Conservation (phyloP, 2,329 filamentous ascomycete species). For the Epichloe sp. region DNA sequence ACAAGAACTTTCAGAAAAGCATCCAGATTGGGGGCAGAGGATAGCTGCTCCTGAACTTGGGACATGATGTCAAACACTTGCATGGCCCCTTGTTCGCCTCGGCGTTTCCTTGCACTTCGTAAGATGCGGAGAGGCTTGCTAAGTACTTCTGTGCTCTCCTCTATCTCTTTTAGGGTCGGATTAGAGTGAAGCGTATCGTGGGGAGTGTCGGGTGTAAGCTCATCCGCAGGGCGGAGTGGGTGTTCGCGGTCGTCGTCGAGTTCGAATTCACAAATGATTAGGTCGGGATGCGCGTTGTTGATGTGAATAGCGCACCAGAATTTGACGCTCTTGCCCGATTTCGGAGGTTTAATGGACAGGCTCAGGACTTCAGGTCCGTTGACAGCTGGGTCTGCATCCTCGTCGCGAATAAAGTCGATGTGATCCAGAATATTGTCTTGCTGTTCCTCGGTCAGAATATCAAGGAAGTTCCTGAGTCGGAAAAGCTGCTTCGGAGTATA, state of each 20-base stretch:
- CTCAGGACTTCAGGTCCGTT: slow-evolving; percentile 84
- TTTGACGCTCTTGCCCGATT: slow-evolving; percentile 43
- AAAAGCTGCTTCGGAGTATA: slow-evolving; percentile 69
- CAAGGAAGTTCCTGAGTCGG: slow-evolving; percentile 59
- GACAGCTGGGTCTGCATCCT: slow-evolving; percentile 58
- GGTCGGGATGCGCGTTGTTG: slow-evolving; percentile 50
- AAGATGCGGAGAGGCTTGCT: slow-evolving; percentile 70
- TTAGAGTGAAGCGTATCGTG: slow-evolving; percentile 62
- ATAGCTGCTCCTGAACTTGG: slow-evolving; percentile 78
- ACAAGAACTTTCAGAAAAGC: slow-evolving; percentile 68
- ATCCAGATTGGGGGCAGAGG: slow-evolving; percentile 56
- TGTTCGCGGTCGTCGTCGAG: slow-evolving; percentile 61
- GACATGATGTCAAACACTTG: slow-evolving; percentile 87
- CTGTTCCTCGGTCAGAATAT: slow-evolving; percentile 74
- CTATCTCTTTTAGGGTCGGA: slow-evolving; percentile 60
- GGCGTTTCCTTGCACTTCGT: slow-evolving; percentile 59
- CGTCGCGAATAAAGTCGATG: slow-evolving; percentile 75
- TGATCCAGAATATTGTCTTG: slow-evolving; percentile 74
- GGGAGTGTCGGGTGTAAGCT: slow-evolving; percentile 46
- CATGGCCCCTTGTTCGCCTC: slow-evolving; percentile 71
- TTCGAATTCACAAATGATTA: slow-evolving; percentile 83
- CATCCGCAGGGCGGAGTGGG: slow-evolving; percentile 51
- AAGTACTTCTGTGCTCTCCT: slow-evolving; percentile 60
- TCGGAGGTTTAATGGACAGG: slow-evolving; percentile 51
- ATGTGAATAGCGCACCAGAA: slow-evolving; percentile 83